Base-by-base conservation (phyloP, 805 yeast genomes). In the Lipomyces yamadae region DNA sequence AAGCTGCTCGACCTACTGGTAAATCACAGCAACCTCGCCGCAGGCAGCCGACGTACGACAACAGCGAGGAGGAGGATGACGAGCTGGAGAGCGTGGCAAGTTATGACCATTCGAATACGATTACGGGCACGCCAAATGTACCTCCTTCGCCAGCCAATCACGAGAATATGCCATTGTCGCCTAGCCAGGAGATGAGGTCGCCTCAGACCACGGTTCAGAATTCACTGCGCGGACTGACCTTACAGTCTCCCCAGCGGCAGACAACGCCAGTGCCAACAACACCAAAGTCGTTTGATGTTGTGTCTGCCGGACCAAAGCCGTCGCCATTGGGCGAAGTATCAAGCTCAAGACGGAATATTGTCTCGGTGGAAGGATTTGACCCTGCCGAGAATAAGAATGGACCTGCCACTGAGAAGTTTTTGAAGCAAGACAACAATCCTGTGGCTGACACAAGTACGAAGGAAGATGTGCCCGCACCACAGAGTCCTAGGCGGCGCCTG, bases 401-500 rank as follows among this genome's bases (percentile, higher is more conserved):
- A 52, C 34, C 30, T 32, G 10, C 11, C 10, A 30, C 10, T 24
- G 13, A 56, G n/a, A 5, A 7, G 29, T 10, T n/a, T 30, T 8
- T 4, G 30, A 18, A 18, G 10, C 34, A 34, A 4, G 60, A 56
- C 15, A 24, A n/a, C 10, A 48, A 8, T 34, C 42, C 62, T 18
- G 56, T 13, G 1, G 29, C 37, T 13, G 58, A n/a, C 11, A 48
- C 58, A 1, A 18, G 18, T 3, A 37, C 39, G 15, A 18, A 29
- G 35, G 61, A 18, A 11, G 35, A 3, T 10, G 39, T 50, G 56
- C 11, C 50, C 6, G 56, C 18, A 4, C 61, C 70, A n/a, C 58
- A 57, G 37, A 57, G 30, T 1, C 64, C 65, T 3, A 18, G 8
- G 39, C 54, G 59, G n/a, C 81, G 99, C 58, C 78, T 95, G 33